A percentile compares a stretch with the other conserved stretches of the same genome.
Conservation (phyloP, 306 rosid genomes). For the Glycine latifolia region DNA sequence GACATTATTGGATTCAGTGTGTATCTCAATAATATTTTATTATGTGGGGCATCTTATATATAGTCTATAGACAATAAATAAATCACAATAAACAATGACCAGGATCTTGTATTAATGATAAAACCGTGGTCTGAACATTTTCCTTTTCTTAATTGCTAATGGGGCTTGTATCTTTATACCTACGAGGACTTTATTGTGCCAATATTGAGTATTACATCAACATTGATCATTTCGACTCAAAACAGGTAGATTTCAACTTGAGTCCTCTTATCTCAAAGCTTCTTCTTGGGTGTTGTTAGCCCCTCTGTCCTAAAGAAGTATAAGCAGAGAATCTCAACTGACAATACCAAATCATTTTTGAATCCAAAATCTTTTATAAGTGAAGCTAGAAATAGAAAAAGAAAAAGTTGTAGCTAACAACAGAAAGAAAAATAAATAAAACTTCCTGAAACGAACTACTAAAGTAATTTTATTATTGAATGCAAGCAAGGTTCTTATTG, state of each 20-base stretch:
- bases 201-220: slow-evolving; percentile 34
- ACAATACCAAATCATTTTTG: slow-evolving; percentile 18
- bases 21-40: slow-evolving; percentile 34
- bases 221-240: slow-evolving; percentile 52
- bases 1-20: slow-evolving; percentile 53
- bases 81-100: slow-evolving; percentile 23
- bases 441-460: slow-evolving; percentile 26
- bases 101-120: slow-evolving; percentile 41
- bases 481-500: slow-evolving; percentile 32
- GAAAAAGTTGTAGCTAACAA: neutral
- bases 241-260: slow-evolving; percentile 47
- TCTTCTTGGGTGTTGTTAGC: slow-evolving; percentile 21
- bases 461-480: slow-evolving; percentile 11
- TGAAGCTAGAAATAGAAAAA: neutral
- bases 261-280: slow-evolving; percentile 9
- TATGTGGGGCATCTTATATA: slow-evolving; percentile 39
- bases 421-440: neutral
- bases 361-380: neutral
- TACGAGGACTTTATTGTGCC: slow-evolving; percentile 18
- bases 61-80: neutral
- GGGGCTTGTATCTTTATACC: slow-evolving; percentile 23
- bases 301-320: slow-evolving; percentile 29
- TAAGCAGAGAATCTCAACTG: slow-evolving; percentile 42
- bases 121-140: slow-evolving; percentile 44
- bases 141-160: slow-evolving; percentile 29